Conservation (phyloP, 2,329 filamentous ascomycete genomes). For the Xylariaceae sp. region DNA sequence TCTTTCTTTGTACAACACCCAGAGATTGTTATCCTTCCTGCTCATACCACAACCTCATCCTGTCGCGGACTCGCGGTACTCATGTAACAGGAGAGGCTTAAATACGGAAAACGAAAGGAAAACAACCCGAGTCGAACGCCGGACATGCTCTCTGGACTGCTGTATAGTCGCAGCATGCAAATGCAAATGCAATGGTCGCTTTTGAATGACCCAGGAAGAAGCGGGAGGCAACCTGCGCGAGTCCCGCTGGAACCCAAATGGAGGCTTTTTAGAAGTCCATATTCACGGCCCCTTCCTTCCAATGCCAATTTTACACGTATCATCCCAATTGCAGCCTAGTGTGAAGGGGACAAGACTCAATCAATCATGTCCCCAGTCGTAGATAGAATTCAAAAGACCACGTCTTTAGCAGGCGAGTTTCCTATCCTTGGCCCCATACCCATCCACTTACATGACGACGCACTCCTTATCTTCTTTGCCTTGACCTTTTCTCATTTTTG, state of each 20-base stretch:
- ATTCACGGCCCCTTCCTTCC: slow-evolving; percentile 10
- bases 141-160: slow-evolving; percentile 15
- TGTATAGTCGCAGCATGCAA: slow-evolving; percentile 16
- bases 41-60: not conserved
- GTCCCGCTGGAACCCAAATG: slow-evolving; percentile 13
- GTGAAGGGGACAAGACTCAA: not conserved
- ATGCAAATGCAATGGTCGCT: slow-evolving; percentile 14
- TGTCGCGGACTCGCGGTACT: not conserved
- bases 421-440: slow-evolving; percentile 3
- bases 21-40: not conserved
- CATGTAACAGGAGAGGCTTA: slow-evolving; percentile 4
- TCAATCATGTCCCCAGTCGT: slow-evolving; percentile 1
- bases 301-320: slow-evolving; percentile 4
- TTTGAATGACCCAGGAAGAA: slow-evolving; percentile 11
- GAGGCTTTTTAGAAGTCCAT: slow-evolving; percentile 1
- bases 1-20: not conserved
- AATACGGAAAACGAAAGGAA: slow-evolving; percentile 2
- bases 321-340: slow-evolving; percentile 1
- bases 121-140: slow-evolving; percentile 13
- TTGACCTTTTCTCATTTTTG: slow-evolving; percentile 48
- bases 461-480: slow-evolving; percentile 50
- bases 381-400: slow-evolving; percentile 16
- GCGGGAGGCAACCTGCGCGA: slow-evolving; percentile 9
- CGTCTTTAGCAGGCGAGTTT: not conserved
- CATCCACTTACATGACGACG: slow-evolving; percentile 49